A percentile compares a stretch with the other conserved stretches of the same genome.
These are phyloP conservation scores for Hypseocharis bilobata DNA, from an alignment of 441 rosid species.

Conservation along the genomic window DNA sequence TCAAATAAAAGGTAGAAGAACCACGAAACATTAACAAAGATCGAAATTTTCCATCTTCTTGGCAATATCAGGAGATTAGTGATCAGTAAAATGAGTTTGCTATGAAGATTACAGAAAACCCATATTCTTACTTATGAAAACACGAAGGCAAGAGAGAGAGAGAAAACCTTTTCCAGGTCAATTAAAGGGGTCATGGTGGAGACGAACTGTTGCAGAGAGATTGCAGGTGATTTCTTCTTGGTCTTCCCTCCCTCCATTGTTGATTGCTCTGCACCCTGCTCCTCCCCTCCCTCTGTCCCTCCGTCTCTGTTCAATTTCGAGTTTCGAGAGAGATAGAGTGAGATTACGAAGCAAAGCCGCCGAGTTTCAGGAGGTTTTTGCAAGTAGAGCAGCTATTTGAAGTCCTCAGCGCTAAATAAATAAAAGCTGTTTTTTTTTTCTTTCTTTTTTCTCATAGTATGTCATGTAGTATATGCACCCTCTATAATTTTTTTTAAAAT, in stretches of 20 bases:
- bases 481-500: too few relatives aligned
- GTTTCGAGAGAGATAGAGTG: background rate
- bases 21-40: background rate
- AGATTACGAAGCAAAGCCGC: background rate
- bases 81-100: background rate
- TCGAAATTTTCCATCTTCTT: background rate
- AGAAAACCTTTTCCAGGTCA: constrained; percentile 65
- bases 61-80: background rate
- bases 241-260: constrained; percentile 33
- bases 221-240: constrained; percentile 36
- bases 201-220: constrained; percentile 68
- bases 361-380: constrained; percentile 8
- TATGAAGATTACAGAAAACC: background rate
- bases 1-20: background rate
- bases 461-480: too few relatives aligned
- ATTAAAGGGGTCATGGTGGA: constrained; percentile 64
- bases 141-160: background rate
- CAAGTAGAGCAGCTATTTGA: too few relatives aligned
- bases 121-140: background rate
- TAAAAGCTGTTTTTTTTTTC: too few relatives aligned
- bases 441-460: too few relatives aligned
- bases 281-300: background rate
- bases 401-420: too few relatives aligned
- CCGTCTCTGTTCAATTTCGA: too few relatives aligned
- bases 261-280: constrained; percentile 5